phyloP scores from a whole-genome alignment of 2,329 filamentous ascomycete species.

The Xylariaceae sp. region DNA sequence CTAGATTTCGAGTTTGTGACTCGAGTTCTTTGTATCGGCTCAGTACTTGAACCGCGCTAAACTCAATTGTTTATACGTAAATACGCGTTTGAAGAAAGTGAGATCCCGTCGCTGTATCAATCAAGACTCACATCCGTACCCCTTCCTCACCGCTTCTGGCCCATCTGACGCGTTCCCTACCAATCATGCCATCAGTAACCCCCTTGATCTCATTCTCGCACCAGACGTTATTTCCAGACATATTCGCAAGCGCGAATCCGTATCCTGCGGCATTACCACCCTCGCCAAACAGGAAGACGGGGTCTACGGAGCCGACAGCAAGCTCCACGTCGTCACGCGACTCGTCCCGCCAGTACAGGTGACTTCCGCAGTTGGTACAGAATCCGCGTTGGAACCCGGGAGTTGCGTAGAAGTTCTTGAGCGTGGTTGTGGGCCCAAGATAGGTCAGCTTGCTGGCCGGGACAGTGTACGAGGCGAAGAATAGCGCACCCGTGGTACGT shows the following conservation, averaged over 20 bases:
- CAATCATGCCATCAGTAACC: slow-evolving; percentile 48
- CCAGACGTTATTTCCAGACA: slow-evolving; percentile 44
- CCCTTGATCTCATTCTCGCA: slow-evolving; percentile 51
- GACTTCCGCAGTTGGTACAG: slow-evolving; percentile 52
- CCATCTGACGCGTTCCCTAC: slow-evolving; percentile 20
- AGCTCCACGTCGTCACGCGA: slow-evolving; percentile 37
- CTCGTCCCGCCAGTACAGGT: slow-evolving; percentile 50
- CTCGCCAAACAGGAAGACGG: slow-evolving; percentile 43
- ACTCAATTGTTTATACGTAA: too few relatives aligned
- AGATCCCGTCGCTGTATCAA: too few relatives aligned
- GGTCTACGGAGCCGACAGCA: slow-evolving; percentile 49
- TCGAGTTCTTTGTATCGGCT: too few relatives aligned
- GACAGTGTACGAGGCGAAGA: slow-evolving; percentile 46
- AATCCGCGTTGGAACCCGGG: slow-evolving; percentile 48
- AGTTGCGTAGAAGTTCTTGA: slow-evolving; percentile 46
- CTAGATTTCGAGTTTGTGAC: too few relatives aligned
- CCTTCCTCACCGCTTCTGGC: slow-evolving; percentile 11
- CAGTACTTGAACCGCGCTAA: too few relatives aligned
- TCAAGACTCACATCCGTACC: slow-evolving; percentile 7
- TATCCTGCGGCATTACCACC: slow-evolving; percentile 35
- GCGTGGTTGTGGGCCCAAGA: slow-evolving; percentile 36
- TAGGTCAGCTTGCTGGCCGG: slow-evolving; percentile 41
- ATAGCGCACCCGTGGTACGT: slow-evolving; percentile 51
- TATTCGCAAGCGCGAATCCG: slow-evolving; percentile 44
- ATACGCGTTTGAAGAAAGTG: too few relatives aligned